Conservation (phyloP, 1,284 basidiomycete genomes). For the Microbotryomycetes sp. region DNA sequence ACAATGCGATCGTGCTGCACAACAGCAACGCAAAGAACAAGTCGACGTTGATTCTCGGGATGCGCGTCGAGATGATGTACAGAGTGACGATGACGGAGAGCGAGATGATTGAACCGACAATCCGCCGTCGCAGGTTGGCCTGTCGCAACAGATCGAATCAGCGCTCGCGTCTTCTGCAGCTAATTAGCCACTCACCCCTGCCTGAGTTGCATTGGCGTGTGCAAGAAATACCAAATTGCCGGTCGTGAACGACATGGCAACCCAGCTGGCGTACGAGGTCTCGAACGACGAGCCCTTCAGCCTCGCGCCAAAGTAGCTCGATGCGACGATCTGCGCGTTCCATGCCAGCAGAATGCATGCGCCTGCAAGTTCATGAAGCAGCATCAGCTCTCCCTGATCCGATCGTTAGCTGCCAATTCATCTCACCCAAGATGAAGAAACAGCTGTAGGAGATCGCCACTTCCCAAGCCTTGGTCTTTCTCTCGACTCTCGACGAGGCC, state of each 20-base stretch:
- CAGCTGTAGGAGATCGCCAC: constrained; percentile 21
- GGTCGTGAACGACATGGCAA: constrained; percentile 34
- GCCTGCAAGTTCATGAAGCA: neutral
- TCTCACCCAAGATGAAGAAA: constrained; percentile 27
- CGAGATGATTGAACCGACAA: constrained; percentile 16
- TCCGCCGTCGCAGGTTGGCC: constrained; percentile 24
- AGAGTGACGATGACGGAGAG: constrained; percentile 21
- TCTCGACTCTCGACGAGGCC: neutral
- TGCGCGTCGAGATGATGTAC: constrained; percentile 29
- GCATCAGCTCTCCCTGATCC: neutral
- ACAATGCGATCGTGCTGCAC: constrained; percentile 17
- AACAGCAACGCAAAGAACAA: constrained; percentile 34
- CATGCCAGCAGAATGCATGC: constrained; percentile 31
- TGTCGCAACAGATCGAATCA: neutral
- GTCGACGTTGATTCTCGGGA: constrained; percentile 16
- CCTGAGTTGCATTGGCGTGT: constrained; percentile 26
- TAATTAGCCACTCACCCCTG: constrained; percentile 2
- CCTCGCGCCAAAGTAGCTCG: constrained; percentile 30
- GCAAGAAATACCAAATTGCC: constrained; percentile 34
- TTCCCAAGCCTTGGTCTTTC: constrained; percentile 14
- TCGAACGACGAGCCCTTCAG: constrained; percentile 25
- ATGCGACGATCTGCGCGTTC: constrained; percentile 33
- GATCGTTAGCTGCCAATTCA: neutral
- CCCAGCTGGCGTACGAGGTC: constrained; percentile 25
- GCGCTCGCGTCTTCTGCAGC: no score